Evolutionary conservation across 768 basidiomycete species (phyloP).

Genomic region (Auriscalpium microsporum): DNA sequence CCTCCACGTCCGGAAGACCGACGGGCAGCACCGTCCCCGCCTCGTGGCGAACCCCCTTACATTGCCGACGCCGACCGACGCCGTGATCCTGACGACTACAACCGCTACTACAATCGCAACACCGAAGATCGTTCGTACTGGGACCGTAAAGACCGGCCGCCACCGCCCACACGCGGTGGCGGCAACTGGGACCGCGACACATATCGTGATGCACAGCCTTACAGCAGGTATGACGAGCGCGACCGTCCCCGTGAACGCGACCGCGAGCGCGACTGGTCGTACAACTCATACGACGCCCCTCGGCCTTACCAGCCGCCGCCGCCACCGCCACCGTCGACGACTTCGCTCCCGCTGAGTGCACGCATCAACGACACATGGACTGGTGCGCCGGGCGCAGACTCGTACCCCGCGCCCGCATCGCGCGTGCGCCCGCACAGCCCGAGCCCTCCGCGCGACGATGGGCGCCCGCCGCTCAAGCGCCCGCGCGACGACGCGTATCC

Average conservation of each 20-base stretch:
- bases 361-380: constrained; percentile 5
- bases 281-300: background rate
- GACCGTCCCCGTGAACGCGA: background rate
- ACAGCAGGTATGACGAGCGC: background rate
- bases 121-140: background rate
- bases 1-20: background rate
- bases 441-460: constrained; percentile 3
- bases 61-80: background rate
- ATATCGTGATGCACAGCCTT: background rate
- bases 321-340: background rate
- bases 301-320: background rate
- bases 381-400: background rate
- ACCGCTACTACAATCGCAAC: background rate
- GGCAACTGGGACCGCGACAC: background rate
- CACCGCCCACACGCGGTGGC: background rate
- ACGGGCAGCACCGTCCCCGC: background rate
- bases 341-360: constrained; percentile 7
- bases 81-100: background rate
- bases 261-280: background rate
- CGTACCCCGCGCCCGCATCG: background rate
- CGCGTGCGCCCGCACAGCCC: constrained; percentile 14
- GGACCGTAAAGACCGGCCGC: background rate
- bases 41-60: background rate
- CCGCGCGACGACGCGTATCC: constrained; percentile 8
- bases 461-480: constrained; percentile 12